Evolutionary conservation across 108 stramenopile species (phyloP), one percentile per base, ranked within the genome.

Genomic region (Skeletonema marinoi): DNA sequence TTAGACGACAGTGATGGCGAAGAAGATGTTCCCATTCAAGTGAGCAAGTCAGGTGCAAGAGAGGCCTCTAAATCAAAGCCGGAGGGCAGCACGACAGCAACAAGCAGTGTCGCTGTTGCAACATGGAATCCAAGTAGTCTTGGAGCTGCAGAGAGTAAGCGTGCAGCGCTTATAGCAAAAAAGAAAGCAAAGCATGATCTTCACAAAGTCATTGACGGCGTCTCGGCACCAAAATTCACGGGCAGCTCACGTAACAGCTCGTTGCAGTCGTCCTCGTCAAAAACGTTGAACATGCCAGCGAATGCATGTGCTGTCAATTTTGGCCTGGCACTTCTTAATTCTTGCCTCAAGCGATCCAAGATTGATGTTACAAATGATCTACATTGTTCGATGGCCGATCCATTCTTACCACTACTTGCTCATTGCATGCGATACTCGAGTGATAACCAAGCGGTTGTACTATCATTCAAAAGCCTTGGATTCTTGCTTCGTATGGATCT

Each of bases 171-270:
- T 32, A 77, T 73, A n/a, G 66, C 51, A 56, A 91, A 95, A 75
- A 73, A 60, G 39, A 70, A 70, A 17, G 86, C 84, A 60, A 68
- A 81, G 38, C 46, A 54, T n/a, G 72, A 71, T 19, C 68, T 88
- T 8, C 72, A 66, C n/a, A 86, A 65, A 60, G 94, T 94, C 10
- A 77, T 60, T 42, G 94, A 95, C 80, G 96, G 96, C n/a, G 81
- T 73, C 14, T 78, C 74, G 29, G 96, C 96, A 29, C 96, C 96
- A 13, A 94, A 93, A 56, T 72, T 97, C 14, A 97, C 96, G 32
- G 96, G 96, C 16, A 83, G 78, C 21, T 78, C 73, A 25, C 84
- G 96, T 32, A 84, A 92, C 21, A 76, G 56, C n/a, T 65, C 66
- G 60, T 50, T 86, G 68, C 76, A 62, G 59, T 60, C 42, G 13